Percentiles rank a stretch among this genome's conserved stretches.
These are phyloP conservation scores for Epicoccum sorghinum DNA, from an alignment of 2,329 filamentous ascomycete genomes.

Conservation along the genomic window DNA sequence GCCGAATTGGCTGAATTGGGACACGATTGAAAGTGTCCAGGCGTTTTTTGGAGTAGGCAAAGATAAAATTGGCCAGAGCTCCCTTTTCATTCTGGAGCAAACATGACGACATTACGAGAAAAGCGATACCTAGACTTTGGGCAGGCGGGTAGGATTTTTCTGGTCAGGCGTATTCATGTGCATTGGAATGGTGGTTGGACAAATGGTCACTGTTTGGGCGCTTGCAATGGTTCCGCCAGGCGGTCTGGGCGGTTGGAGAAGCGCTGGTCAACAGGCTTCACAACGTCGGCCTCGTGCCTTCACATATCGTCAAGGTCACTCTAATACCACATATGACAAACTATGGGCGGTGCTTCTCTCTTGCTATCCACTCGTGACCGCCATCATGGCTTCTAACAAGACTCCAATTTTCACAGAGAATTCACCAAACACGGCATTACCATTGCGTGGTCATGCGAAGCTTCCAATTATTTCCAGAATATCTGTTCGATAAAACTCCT, in stretches of 20 bases:
- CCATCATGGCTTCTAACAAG: too few relatives aligned
- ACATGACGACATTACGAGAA: slow-evolving; percentile 3
- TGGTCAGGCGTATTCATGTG: background rate
- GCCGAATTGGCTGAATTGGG: slow-evolving; percentile 42
- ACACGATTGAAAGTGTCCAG: slow-evolving; percentile 26
- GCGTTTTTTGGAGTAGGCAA: slow-evolving; percentile 4
- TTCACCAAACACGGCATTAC: too few relatives aligned
- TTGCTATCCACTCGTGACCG: too few relatives aligned
- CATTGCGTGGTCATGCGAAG: too few relatives aligned
- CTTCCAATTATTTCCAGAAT: too few relatives aligned
- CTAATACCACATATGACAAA: too few relatives aligned
- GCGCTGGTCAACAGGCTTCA: background rate
- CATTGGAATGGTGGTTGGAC: background rate
- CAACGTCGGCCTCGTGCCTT: slow-evolving; percentile 9
- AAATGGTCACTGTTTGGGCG: background rate
- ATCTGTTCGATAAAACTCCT: too few relatives aligned
- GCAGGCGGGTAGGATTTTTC: background rate
- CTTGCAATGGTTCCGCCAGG: background rate
- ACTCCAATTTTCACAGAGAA: too few relatives aligned
- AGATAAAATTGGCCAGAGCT: slow-evolving; percentile 1
- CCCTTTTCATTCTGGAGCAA: background rate
- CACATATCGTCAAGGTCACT: background rate
- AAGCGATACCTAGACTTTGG: slow-evolving; percentile 8
- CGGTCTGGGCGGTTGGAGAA: slow-evolving; percentile 4
- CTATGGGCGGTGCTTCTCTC: too few relatives aligned